Percentiles rank a stretch among this genome's conserved stretches.
Conservation (phyloP, 352 stramenopile genomes). For the Blastocystis sp. region DNA sequence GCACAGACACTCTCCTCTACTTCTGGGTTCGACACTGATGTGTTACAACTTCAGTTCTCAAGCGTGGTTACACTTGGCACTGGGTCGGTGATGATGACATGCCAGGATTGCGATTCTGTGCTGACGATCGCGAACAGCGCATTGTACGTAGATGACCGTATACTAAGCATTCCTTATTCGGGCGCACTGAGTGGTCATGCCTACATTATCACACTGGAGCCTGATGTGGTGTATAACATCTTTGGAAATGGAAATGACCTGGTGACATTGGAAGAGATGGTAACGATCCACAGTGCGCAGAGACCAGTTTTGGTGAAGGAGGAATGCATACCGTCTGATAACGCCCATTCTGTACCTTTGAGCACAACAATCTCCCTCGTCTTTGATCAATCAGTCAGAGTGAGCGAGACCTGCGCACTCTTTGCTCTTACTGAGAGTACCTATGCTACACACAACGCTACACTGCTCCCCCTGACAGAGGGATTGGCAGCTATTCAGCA, state of each 20-base stretch:
- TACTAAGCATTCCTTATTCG: neutral
- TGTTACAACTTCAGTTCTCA: slow-evolving; percentile 7
- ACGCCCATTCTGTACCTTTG: neutral
- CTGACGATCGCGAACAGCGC: neutral
- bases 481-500: neutral
- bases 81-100: neutral
- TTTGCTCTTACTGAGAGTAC: neutral
- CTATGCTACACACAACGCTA: neutral
- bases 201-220: neutral
- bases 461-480: neutral
- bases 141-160: neutral
- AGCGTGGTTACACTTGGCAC: neutral
- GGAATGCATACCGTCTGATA: neutral
- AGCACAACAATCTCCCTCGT: neutral
- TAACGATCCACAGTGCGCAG: neutral
- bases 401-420: neutral
- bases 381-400: neutral
- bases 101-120: neutral
- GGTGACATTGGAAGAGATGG: neutral
- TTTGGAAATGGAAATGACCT: slow-evolving; percentile 15
- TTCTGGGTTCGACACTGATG: neutral
- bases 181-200: neutral
- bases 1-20: neutral
- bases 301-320: neutral
- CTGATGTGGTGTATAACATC: slow-evolving; percentile 16